Evolutionary conservation across 169 alveolate genomes (phyloP), one percentile per base, ranked within the genome.

Genomic region (Amoebophrya sp.): DNA sequence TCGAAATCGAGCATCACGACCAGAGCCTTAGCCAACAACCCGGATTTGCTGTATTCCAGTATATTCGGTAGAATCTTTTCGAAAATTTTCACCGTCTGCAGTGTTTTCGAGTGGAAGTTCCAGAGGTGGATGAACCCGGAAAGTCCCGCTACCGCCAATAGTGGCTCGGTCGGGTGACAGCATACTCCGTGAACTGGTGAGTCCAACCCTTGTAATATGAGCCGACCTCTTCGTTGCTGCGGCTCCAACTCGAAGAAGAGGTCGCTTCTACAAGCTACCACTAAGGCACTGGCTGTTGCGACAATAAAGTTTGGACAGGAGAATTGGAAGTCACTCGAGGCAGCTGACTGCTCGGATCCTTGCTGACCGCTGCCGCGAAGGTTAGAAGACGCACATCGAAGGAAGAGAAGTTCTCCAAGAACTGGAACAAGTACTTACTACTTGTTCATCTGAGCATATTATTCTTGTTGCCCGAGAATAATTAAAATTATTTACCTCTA

Each of bases 111-210:
- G 24, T 83, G 41, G 90, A 91, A 91, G 83, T 93, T 41, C 94
- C 95, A 93, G 40, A 93, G 92, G 89, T 92, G 92, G 34, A 93
- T 18, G 47, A 77, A 92, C 36, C 95, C 93, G 23, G 90, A 54
- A 41, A 24, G 14, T 40, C 93, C 93, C 24, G 92, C 38, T 0
- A 89, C 91, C 6, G 89, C 91, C 0, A 92, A 39, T 26, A 92
- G 53, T 0, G 94, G 93, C 89, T 33, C 53, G 41, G 41, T 24
- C 33, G 93, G 93, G 40, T 92, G 93, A 33, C 92, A 47, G 34
- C 47, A 78, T 33, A 92, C 38, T 40, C 90, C 93, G 26, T 41
- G 65, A 1, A 89, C 90, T 26, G 93, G 89, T 0, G 93, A 36
- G 92, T 92, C 93, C 40, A 89, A 55, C 0, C 93, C 93, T 65